Evolutionary conservation across 2,329 filamentous ascomycete genomes (phyloP).

Genomic region (Claviceps fusiformis): DNA sequence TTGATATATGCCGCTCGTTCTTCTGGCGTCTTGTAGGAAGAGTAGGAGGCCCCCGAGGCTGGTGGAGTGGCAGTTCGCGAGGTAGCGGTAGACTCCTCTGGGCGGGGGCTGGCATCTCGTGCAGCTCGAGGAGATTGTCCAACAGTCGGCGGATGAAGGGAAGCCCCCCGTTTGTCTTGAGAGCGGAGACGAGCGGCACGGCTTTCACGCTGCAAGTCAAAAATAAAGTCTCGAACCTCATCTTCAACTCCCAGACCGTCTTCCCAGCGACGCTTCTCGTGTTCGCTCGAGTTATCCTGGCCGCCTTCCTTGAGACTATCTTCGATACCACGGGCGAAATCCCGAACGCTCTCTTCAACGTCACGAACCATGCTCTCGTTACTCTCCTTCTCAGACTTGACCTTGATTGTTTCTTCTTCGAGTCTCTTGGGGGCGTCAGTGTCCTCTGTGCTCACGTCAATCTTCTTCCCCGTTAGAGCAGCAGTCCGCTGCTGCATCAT

Average conservation of each 20-base stretch:
- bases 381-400: constrained; percentile 75
- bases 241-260: constrained; percentile 93
- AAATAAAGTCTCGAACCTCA: constrained; percentile 95
- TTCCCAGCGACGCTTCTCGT: constrained; percentile 89
- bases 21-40: constrained; percentile 78
- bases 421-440: constrained; percentile 68
- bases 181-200: constrained; percentile 56
- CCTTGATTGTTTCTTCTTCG: constrained; percentile 73
- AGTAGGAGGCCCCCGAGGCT: constrained; percentile 53
- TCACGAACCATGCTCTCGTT: constrained; percentile 95
- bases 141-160: constrained; percentile 25
- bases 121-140: constrained; percentile 31
- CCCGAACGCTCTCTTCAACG: constrained; percentile 88
- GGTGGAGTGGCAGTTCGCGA: constrained; percentile 33
- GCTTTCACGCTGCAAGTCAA: constrained; percentile 80
- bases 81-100: constrained; percentile 39
- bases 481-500: constrained; percentile 98
- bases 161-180: constrained; percentile 39
- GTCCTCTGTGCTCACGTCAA: constrained; percentile 55
- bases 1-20: constrained; percentile 93
- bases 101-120: constrained; percentile 27
- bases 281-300: constrained; percentile 64
- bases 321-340: constrained; percentile 75
- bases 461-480: constrained; percentile 74
- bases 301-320: constrained; percentile 73